Evolutionary conservation across 73 alveolate genomes (phyloP), one percentile per base, ranked within the genome.

Genomic region (Paramecium pentaurelia): DNA sequence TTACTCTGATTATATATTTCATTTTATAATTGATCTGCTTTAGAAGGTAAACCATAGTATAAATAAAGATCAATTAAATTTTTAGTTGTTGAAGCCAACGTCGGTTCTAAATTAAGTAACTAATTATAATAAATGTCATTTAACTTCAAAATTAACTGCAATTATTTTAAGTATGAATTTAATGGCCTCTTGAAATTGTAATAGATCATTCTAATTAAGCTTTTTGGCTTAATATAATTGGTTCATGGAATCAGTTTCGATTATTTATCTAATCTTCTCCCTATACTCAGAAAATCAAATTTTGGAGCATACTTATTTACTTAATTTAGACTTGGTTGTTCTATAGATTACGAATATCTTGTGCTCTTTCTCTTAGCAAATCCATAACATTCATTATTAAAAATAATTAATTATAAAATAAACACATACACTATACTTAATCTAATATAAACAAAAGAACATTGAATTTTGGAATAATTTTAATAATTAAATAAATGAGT

Each of bases 381-480:
- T 75, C 88, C 60, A 75, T 36, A 75, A 75, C 60, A 75, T 75
- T 75, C 88, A 75, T 75, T 64, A 64, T 64, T 64, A 64, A 64
- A 32, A 32, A 64, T 34, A 16, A 54, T 54, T 54, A 54, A 54
- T n/a, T 54, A 54, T 18, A 54, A 54, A 54, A 4, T 54, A 16
- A 54, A 54, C 70, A 54, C 70, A 54, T 54, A 54, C 70, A 6
- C 70, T 54, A 4, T 54, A 8, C 36, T 54, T 54, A 54, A 54
- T 18, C 70, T 54, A 54, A 54, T 54, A 54, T 54, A 54, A 54
- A 54, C 9, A 18, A 54, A 54, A 6, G 12, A 18, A 34, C 9
- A 54, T 18, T 54, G 4, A 16, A 18, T 18, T 54, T 54, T 54
- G 9, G 70, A 54, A 54, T 54, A n/a, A 54, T 54, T 18, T 18